Conservation (phyloP, 2,329 filamentous ascomycete species). For the Clonostachys chloroleuca region DNA sequence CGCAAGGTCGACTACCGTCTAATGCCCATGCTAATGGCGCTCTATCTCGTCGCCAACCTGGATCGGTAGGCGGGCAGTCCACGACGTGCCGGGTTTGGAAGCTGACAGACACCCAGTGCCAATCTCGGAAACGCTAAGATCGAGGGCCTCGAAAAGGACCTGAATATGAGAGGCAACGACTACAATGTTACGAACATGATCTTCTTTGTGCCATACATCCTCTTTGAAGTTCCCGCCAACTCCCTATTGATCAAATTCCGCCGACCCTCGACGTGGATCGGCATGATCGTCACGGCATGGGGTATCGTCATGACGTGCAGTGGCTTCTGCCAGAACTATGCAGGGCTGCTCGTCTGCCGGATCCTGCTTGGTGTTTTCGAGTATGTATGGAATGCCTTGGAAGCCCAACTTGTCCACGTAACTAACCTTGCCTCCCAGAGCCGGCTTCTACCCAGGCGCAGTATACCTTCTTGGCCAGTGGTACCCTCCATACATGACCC, state of each 20-base stretch:
- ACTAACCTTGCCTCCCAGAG: constrained; percentile 6
- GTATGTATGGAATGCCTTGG: not conserved
- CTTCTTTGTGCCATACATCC: constrained; percentile 44
- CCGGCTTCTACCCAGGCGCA: constrained; percentile 2
- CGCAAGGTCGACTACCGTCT: constrained; percentile 23
- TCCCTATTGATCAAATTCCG: constrained; percentile 24
- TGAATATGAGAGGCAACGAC: constrained; percentile 47
- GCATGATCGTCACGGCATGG: constrained; percentile 54
- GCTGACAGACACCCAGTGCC: constrained; percentile 2
- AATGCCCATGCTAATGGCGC: constrained; percentile 44
- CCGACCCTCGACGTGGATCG: constrained; percentile 58
- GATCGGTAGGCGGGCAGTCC: constrained; percentile 25
- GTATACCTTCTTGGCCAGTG: constrained; percentile 17
- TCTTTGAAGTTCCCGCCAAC: constrained; percentile 3
- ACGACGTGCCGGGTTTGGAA: too few species aligned
- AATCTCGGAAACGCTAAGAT: constrained; percentile 44
- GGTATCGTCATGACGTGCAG: constrained; percentile 11
- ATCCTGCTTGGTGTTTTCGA: constrained; percentile 11
- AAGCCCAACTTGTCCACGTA: too few species aligned
- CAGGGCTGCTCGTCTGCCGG: constrained; percentile 8
- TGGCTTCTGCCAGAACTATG: constrained; percentile 9
- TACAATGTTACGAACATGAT: constrained; percentile 27
- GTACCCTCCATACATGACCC: constrained; percentile 20
- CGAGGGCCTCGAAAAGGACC: constrained; percentile 20
- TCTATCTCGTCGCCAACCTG: constrained; percentile 53